Evolutionary conservation across 495 filamentous ascomycete species (phyloP), one percentile per base, ranked within the genome.

Genomic region (Penicillium turbatum): DNA sequence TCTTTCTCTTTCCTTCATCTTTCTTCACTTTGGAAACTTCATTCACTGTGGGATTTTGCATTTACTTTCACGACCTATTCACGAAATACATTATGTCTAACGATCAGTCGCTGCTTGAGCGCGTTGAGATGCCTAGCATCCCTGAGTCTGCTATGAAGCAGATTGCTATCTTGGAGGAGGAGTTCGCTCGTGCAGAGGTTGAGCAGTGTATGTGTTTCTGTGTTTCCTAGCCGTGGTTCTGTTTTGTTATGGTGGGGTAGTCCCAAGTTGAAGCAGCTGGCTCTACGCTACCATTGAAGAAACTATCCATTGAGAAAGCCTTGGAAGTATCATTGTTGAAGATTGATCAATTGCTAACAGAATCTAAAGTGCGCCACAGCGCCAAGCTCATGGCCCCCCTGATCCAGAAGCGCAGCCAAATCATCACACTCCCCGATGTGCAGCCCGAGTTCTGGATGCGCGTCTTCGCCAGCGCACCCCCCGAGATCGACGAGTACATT

Each of bases 401-500:
- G 53, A 95, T 87, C 72, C 71, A 79, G 50, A 85, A 85, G 72
- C 87, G 92, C 64, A 74, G 79, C n/a, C 74, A 79, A 61, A 66
- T 87, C 51, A 78, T 88, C 52, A 78, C 49, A 71, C 82, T 37
- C 60, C 90, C 95, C 63, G 62, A 67, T 11, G 57, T 77, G 5
- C 50, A 69, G 58, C 75, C 76, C 29, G 81, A 88, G 74, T 97
- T 96, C 82, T 97, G 92, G 92, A 74, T 86, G 27, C 77, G 92
- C 54, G 89, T 96, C 37, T 74, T 96, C 63, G 86, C 92, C 65
- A 86, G 90, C 70, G 84, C 89, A 5, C 89, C 91, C 2, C 76
- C 77, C 26, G 86, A 95, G 47, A 81, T 96, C 56, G 91, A 95
- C 69, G 85, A 89, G 66, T 87, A 82, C 72, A 88, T 96, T 62